Conservation (phyloP, 129 eudicot species). For the Heracleum sosnowskyi region DNA sequence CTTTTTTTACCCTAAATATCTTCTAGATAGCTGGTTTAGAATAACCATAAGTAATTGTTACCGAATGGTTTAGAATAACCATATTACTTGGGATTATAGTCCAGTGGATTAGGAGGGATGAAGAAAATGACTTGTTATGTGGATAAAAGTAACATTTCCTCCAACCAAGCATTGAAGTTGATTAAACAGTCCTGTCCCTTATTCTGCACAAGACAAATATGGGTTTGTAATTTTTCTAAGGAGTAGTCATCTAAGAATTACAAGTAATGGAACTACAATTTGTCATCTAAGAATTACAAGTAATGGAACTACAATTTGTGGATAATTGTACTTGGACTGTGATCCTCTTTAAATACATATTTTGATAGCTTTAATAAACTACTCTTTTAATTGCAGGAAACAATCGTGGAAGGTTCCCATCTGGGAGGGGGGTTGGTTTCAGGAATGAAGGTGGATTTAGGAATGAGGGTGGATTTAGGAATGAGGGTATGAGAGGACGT, state of each 20-base stretch:
- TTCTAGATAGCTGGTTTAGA: background rate
- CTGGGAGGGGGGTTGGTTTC: slow-evolving; percentile 1
- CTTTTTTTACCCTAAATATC: no score
- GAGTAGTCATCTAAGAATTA: background rate
- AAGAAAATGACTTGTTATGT: background rate
- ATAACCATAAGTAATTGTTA: no score
- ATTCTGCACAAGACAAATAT: background rate
- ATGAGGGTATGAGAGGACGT: slow-evolving; percentile 72
- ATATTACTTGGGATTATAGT: background rate
- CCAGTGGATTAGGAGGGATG: background rate
- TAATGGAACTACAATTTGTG: background rate
- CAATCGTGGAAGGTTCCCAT: background rate
- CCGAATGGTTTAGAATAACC: no score
- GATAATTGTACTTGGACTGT: background rate
- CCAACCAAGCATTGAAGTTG: background rate
- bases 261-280: background rate
- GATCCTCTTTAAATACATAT: background rate
- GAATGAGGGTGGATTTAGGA: slow-evolving; percentile 56
- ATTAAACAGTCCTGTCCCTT: background rate
- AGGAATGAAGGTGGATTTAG: slow-evolving; percentile 30
- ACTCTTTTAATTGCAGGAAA: background rate
- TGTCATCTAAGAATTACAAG: background rate
- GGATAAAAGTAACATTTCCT: background rate
- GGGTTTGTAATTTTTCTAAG: background rate
- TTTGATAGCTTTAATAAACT: background rate